Evolutionary conservation across 371 early-diverging fungal species (phyloP), one percentile per base, ranked within the genome.

Genomic region (Apophysomyces variabilis): DNA sequence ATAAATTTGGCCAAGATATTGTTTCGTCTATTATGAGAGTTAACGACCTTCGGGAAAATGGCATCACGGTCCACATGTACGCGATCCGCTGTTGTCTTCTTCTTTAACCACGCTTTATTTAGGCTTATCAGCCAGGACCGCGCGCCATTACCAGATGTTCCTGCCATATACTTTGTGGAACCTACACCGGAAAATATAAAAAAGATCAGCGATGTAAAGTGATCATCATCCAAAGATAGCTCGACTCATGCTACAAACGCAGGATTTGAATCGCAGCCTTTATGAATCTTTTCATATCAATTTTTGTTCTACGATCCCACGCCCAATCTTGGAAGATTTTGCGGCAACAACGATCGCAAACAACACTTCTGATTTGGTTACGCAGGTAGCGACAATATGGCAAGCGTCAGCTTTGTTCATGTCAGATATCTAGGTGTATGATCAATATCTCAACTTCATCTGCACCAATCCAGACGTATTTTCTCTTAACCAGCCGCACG

Each of bases 31-130:
- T 99, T 35, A 87, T 99, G 64, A 93, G 93, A 64, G 94, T 99
- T 16, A 96, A 93, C 73, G 99, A 99, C 73, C 89, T 99, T 64
- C 92, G 99, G 64, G 98, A 99, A 65, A 87, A 92, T 71, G 99
- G 99, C n/a, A 90, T 99, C 37, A 99, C 99, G 1, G 94, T 98
- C 37, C 98, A 99, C 69, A 95, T 99, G 99, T 93, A 85, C 38
- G 16, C 37, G 14, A 7, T 57, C 32, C 43, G 26, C 43, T 57
- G 54, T 35, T 50, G 61, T 38, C 12, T 46, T 32, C 46, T 16
- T 38, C 37, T 14, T 6, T 60, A 11, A 8, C 38, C 36, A n/a
- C 11, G 41, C 41, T 64, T 41, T 58, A 9, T 26, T n/a, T 70
- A 89, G 89, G 86, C 85, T 85, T 14, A 77, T 99, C 44, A 85